Evolutionary conservation across 257 asterid species (phyloP).

Genomic region (Salvia rosmarinus): DNA sequence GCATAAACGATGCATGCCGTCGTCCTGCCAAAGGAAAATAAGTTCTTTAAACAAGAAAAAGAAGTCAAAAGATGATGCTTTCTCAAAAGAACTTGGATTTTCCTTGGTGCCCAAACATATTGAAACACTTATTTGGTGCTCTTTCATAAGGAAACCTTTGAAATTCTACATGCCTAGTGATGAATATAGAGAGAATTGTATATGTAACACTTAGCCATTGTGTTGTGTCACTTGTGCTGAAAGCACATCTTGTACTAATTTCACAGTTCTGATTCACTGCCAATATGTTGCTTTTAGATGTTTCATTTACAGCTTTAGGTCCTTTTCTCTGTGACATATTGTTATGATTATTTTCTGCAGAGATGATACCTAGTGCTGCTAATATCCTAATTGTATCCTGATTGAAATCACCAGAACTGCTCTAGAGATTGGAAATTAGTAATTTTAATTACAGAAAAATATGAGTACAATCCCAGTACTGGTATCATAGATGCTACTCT

Average conservation of each 20-base stretch:
- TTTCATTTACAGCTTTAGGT: background rate
- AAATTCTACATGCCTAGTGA: constrained; percentile 15
- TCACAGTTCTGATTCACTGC: background rate
- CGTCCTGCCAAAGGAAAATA: constrained; percentile 1
- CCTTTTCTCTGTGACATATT: background rate
- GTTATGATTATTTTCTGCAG: background rate
- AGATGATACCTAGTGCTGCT: background rate
- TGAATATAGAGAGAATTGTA: constrained; percentile 8
- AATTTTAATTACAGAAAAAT: background rate
- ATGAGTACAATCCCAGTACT: constrained; percentile 8
- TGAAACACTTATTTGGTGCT: constrained; percentile 19
- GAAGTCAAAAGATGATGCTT: background rate
- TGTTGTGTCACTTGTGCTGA: background rate
- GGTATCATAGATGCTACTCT: constrained; percentile 21
- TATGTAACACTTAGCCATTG: constrained; percentile 6
- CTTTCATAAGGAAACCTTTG: background rate
- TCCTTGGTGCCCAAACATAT: background rate
- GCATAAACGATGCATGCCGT: background rate
- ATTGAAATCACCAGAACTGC: background rate
- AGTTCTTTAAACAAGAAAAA: constrained; percentile 11
- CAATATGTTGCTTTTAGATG: background rate
- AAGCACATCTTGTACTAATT: background rate
- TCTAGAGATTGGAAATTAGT: constrained; percentile 19
- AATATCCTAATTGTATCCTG: background rate
- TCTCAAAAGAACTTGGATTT: constrained; percentile 8